Evolutionary conservation across 768 basidiomycete species (phyloP), one percentile per base, ranked within the genome.

Genomic region (Nidularia sp.): DNA sequence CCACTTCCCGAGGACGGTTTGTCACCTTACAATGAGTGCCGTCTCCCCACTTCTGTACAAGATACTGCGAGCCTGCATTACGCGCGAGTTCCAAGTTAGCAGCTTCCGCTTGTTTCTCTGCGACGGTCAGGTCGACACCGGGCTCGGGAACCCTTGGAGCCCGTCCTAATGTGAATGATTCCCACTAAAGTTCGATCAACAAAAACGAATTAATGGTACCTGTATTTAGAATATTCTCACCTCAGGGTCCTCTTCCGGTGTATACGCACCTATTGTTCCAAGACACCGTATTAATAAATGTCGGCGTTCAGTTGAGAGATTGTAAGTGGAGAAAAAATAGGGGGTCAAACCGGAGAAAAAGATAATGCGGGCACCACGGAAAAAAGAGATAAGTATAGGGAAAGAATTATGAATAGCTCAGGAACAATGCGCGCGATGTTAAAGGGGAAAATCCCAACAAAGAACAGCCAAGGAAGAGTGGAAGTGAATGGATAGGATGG

Each of bases 1-100:
- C 95, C 42, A 95, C 87, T 73, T 93, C 91, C 55, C 97, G 86
- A 51, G 79, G 79, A 68, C 80, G 81, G 10, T 88, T 88, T 2
- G 92, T 95, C 76, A 91, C 94, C 72, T 98, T 96, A 69, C 97
- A 99, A 47, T 83, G 68, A 4, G 92, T 96, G 15, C 97, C 97
- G 60, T 92, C 90, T 48, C 83, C 80, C 92, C 92, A 93, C 57
- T 86, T 80, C 63, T 97, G 93, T 8, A 93, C 88, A 47, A 99
- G 86, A 72, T 98, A 99, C 47, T 88, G 84, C 9, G 90, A 89
- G 51, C 90, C 90, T 35, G 90, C 75, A 45, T 76, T 85, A 55
- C 82, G 83, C 49, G 85, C 87, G 50, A 93, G 80, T 67, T 92
- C 86, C 53, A 92, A 75, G 66, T 89, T 88, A 52, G 79, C 78